Percentiles rank a stretch among this genome's conserved stretches.
Conservation (phyloP, 495 filamentous ascomycete genomes). For the Antarctomyces pellizariae region DNA sequence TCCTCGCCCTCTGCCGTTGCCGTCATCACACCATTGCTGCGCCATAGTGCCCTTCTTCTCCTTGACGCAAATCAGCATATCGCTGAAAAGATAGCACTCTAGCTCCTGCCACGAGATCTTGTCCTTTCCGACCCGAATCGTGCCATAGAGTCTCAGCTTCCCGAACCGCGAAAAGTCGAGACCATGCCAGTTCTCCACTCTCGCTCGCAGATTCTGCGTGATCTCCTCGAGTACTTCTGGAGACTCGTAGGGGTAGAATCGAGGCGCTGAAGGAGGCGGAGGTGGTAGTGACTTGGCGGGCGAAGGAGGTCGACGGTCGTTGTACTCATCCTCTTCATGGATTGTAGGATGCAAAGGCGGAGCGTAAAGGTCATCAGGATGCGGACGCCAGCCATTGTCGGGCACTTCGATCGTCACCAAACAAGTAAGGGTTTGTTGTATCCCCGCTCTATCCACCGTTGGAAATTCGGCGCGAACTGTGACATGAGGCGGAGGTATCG, state of each 20-base stretch:
- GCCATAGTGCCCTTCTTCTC: slow-evolving; percentile 51
- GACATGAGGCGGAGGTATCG: slow-evolving; percentile 75
- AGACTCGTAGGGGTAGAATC: slow-evolving; percentile 33
- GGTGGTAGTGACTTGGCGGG: slow-evolving; percentile 22
- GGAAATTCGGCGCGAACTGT: slow-evolving; percentile 93
- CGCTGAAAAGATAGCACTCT: slow-evolving; percentile 89
- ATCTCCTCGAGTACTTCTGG: slow-evolving; percentile 57
- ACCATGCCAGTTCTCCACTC: slow-evolving; percentile 97
- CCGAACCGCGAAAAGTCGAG: slow-evolving; percentile 87
- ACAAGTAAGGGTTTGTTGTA: slow-evolving; percentile 88
- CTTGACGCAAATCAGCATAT: slow-evolving; percentile 99
- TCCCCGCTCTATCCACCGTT: slow-evolving; percentile 71
- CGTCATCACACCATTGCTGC: slow-evolving; percentile 36
- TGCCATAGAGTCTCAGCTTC: slow-evolving; percentile 77
- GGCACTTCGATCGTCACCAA: slow-evolving; percentile 86
- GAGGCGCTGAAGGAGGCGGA: slow-evolving; percentile 16
- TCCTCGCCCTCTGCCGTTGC: slow-evolving; percentile 28
- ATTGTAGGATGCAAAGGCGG: slow-evolving; percentile 25
- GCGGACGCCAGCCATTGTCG: slow-evolving; percentile 74
- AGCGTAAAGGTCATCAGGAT: slow-evolving; percentile 57
- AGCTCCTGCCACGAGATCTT: slow-evolving; percentile 95
- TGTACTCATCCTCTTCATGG: slow-evolving; percentile 22
- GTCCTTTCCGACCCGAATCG: slow-evolving; percentile 86
- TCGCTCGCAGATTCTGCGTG: slow-evolving; percentile 60
- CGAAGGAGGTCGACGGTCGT: slow-evolving; percentile 26